Percentiles rank a stretch among this genome's conserved stretches.
Conservation (phyloP, 2,329 filamentous ascomycete species). For the Diplocarpon mali region DNA sequence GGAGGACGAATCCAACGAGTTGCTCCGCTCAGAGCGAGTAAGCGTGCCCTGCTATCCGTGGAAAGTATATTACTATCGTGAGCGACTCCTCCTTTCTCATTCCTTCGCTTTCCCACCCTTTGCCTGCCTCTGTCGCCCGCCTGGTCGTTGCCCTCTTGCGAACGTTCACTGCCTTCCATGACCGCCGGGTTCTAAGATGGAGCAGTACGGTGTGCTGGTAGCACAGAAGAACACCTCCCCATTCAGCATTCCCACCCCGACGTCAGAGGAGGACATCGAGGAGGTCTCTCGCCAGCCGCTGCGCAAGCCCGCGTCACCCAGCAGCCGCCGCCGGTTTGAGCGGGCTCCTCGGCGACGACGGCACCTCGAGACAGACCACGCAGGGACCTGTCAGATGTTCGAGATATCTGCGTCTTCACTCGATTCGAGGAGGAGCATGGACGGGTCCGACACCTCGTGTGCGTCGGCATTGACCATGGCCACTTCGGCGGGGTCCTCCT, state of each 20-base stretch:
- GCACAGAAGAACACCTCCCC: slow-evolving; percentile 14
- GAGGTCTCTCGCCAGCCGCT: slow-evolving; percentile 12
- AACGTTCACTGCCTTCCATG: background rate
- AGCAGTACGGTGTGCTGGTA: slow-evolving; percentile 9
- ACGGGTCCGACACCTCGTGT: slow-evolving; percentile 20
- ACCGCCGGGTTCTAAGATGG: slow-evolving; percentile 11
- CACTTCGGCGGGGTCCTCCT: slow-evolving; percentile 22
- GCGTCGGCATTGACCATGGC: slow-evolving; percentile 22
- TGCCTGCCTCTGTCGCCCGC: background rate
- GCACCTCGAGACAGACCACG: slow-evolving; percentile 10
- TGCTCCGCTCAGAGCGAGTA: slow-evolving; percentile 2
- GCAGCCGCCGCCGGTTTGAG: slow-evolving; percentile 6
- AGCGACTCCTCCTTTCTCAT: slow-evolving; percentile 9
- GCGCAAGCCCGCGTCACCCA: slow-evolving; percentile 3
- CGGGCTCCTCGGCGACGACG: slow-evolving; percentile 11
- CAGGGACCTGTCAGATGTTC: slow-evolving; percentile 13
- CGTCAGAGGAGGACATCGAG: slow-evolving; percentile 19
- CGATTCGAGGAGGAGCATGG: slow-evolving; percentile 21
- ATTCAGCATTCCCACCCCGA: slow-evolving; percentile 16
- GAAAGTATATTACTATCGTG: slow-evolving; percentile 15
- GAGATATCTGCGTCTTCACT: slow-evolving; percentile 12
- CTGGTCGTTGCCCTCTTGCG: background rate
- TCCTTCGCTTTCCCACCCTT: background rate
- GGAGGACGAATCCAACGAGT: slow-evolving; percentile 8
- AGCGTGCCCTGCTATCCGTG: slow-evolving; percentile 5